Conservation (phyloP, 208 protist genomes). For the Borovskyia barvae region DNA sequence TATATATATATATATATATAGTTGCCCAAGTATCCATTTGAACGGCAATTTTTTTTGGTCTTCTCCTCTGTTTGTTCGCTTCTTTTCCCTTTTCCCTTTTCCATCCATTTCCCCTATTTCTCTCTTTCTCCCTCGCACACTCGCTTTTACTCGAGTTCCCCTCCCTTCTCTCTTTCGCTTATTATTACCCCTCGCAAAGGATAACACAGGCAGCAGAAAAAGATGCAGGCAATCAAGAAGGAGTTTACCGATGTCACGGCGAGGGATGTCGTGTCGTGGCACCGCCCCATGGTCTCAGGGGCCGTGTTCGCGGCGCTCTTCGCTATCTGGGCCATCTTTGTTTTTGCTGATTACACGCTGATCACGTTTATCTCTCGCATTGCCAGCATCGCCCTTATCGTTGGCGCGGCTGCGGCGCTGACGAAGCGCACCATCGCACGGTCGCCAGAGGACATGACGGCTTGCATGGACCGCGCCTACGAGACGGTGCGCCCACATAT, state of each 20-base stretch:
- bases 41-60: background rate
- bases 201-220: too few species aligned
- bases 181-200: background rate
- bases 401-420: slow-evolving; percentile 27
- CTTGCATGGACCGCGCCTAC: slow-evolving; percentile 43
- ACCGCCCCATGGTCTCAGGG: slow-evolving; percentile 56
- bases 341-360: slow-evolving; percentile 69
- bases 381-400: slow-evolving; percentile 36
- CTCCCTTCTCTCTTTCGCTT: background rate
- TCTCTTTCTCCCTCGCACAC: background rate
- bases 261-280: slow-evolving; percentile 67
- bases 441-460: slow-evolving; percentile 45
- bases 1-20: too few species aligned
- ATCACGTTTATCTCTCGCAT: slow-evolving; percentile 71
- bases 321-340: slow-evolving; percentile 54
- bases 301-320: slow-evolving; percentile 36
- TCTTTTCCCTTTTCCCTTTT: slow-evolving; percentile 1
- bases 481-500: slow-evolving; percentile 46
- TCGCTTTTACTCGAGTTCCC: slow-evolving; percentile 7
- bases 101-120: slow-evolving; percentile 7
- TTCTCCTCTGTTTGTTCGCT: background rate
- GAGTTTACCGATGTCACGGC: slow-evolving; percentile 47
- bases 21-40: too few species aligned
- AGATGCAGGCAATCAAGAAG: slow-evolving; percentile 22
- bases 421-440: slow-evolving; percentile 26